Evolutionary conservation across 106 monocot species (phyloP).

Genomic region (Apostasia ramifera): DNA sequence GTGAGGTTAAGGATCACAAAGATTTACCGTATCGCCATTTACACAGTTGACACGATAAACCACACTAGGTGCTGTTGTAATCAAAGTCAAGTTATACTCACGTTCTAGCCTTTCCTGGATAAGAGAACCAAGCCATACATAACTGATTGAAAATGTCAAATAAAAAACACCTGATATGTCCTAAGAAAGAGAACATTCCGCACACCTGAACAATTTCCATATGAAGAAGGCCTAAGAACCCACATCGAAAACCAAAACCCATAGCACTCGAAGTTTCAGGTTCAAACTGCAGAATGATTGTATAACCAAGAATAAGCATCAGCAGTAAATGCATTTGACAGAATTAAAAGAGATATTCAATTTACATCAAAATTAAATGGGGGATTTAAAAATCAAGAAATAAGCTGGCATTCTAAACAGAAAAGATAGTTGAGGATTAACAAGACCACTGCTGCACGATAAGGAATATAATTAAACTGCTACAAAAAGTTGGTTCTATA

Average conservation of each 20-base stretch:
- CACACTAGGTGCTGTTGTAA: slow-evolving; percentile 99
- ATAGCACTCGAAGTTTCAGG: slow-evolving; percentile 95
- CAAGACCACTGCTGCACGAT: no score
- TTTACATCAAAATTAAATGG: background rate
- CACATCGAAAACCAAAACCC: slow-evolving; percentile 99
- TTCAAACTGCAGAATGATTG: slow-evolving; percentile 62
- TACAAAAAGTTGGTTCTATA: no score
- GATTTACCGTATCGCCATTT: slow-evolving; percentile 79
- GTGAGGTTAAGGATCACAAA: slow-evolving; percentile 17
- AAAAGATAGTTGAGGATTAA: no score
- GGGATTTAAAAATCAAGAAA: background rate
- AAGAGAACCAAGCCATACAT: slow-evolving; percentile 9
- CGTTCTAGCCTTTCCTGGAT: slow-evolving; percentile 98
- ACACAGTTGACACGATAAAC: slow-evolving; percentile 75
- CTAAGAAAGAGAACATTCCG: background rate
- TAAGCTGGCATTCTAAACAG: no score
- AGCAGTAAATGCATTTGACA: background rate
- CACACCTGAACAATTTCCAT: slow-evolving; percentile 99
- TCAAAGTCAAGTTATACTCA: slow-evolving; percentile 87
- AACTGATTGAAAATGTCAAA: background rate
- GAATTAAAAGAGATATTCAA: background rate
- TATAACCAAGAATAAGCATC: background rate
- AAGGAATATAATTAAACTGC: no score
- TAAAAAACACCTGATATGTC: background rate
- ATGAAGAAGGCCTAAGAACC: slow-evolving; percentile 91